Conservation (phyloP, 2,329 filamentous ascomycete species). For the Neoarthrinium moseri region DNA sequence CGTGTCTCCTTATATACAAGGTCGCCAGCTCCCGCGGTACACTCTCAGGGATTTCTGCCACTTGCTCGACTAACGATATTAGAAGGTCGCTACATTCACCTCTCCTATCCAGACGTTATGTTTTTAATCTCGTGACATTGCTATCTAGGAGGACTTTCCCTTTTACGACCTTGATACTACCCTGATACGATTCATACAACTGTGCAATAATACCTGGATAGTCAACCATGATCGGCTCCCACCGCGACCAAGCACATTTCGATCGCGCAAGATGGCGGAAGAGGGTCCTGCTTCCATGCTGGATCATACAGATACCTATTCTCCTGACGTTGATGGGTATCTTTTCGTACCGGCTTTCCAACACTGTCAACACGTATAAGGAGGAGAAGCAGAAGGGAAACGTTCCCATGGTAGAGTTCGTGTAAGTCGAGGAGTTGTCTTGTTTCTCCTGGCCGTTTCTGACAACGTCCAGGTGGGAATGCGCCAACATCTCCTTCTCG, state of each 20-base stretch:
- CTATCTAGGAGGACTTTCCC: not conserved
- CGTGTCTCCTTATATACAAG: no score
- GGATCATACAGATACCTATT: slow-evolving; percentile 46
- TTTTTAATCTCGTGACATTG: no score
- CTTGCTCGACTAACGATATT: no score
- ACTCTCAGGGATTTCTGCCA: no score
- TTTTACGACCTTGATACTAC: not conserved
- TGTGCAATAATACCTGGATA: no score
- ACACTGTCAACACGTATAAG: slow-evolving; percentile 42
- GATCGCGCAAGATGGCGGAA: slow-evolving; percentile 51
- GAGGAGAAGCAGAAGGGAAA: slow-evolving; percentile 36
- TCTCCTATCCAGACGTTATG: no score
- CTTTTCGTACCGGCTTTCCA: slow-evolving; percentile 52
- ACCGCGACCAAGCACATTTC: slow-evolving; percentile 52
- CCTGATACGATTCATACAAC: no score
- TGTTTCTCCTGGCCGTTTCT: not conserved
- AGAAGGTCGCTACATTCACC: no score
- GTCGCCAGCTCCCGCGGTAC: no score
- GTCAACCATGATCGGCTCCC: slow-evolving; percentile 35
- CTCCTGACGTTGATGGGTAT: slow-evolving; percentile 47
- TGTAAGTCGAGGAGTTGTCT: slow-evolving; percentile 37
- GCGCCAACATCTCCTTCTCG: slow-evolving; percentile 49
- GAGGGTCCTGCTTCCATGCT: slow-evolving; percentile 46
- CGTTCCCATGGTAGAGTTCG: slow-evolving; percentile 45
- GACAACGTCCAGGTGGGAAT: slow-evolving; percentile 46